Evolutionary conservation across 2,329 filamentous ascomycete genomes (phyloP), one percentile per base, ranked within the genome.

Genomic region (Aureobasidium sp.): DNA sequence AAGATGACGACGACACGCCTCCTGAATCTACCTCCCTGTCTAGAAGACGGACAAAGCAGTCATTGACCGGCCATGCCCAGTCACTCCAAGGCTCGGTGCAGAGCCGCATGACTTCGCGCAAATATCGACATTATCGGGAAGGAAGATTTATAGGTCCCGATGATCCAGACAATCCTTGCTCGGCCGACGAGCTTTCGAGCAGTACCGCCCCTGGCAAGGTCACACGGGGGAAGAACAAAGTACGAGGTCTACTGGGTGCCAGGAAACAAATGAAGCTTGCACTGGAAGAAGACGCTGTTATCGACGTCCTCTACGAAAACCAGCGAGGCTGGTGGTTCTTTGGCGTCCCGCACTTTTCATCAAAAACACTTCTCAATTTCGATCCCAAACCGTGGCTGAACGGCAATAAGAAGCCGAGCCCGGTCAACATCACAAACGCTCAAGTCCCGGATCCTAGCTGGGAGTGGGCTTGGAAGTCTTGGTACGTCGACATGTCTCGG

Each of bases 261-360:
- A 68, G 70, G 37, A 74, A 72, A 62, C 72, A 66, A 51, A 70
- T 69, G 5, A 66, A 69, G 36, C 66, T 67, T 31, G 67, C 69
- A 14, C 67, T 72, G 27, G 75, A 77, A 17, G 71, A 74, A 27
- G 73, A 77, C 49, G 72, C 71, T 2, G 87, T 84, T 31, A 85
- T 97, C 64, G 94, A 99, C 66, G 84, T 97, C 5, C 80, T 99
- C 0, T 97, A 96, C 74, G 94, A 99, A 74, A 99, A 99, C 71
- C 90, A 99, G 76, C 84, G 94, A 62, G 94, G 94, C 12, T 87
- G 85, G 42, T 96, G 97, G 71, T 80, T 96, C 65, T 97, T 93
- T 69, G 93, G 94, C 31, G 83, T 91, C 14, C 87, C 92, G 0
- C 82, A 95, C n/a, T 99, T 97, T 78, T 96, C 92, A 1, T 83